phyloP scores from a whole-genome alignment of 1,284 basidiomycete genomes.

The Salmacisia buchloeana region DNA sequence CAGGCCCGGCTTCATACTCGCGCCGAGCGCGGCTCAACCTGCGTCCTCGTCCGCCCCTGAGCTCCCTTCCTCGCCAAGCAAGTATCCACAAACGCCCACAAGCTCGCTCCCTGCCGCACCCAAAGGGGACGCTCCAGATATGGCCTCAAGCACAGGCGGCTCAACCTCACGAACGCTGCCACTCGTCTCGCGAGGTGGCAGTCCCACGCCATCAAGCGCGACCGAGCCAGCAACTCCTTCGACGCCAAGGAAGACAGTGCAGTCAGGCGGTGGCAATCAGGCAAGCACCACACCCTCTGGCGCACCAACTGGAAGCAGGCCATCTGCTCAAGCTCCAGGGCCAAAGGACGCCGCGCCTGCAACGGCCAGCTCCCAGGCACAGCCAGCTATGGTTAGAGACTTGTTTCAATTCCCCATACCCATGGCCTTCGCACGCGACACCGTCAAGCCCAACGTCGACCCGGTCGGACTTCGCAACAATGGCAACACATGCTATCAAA shows the following conservation, averaged over 20 bases:
- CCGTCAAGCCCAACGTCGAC: not conserved
- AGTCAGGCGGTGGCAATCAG: too few relatives aligned
- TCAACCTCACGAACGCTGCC: not conserved
- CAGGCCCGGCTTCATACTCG: not conserved
- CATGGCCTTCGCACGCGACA: constrained; percentile 6
- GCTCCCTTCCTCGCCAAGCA: not conserved
- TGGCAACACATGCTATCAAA: constrained; percentile 97
- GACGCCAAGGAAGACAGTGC: not conserved
- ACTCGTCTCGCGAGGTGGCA: too few relatives aligned
- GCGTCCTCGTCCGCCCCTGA: not conserved
- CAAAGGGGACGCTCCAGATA: too few relatives aligned
- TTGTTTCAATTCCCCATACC: not conserved
- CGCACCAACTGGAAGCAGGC: not conserved
- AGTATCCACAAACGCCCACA: not conserved
- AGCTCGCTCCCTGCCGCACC: not conserved
- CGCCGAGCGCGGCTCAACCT: not conserved
- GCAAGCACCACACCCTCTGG: not conserved
- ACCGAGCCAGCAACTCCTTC: not conserved
- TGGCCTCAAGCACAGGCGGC: not conserved
- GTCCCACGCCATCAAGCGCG: not conserved
- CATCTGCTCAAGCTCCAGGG: too few relatives aligned
- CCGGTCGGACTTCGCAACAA: constrained; percentile 70
- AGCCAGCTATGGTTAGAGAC: too few relatives aligned
- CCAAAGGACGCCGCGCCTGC: not conserved
- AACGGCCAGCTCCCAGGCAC: not conserved